These are phyloP conservation scores for Talaromyces sp. DNA, from an alignment of 2,329 filamentous ascomycete species.

Conservation along the genomic window DNA sequence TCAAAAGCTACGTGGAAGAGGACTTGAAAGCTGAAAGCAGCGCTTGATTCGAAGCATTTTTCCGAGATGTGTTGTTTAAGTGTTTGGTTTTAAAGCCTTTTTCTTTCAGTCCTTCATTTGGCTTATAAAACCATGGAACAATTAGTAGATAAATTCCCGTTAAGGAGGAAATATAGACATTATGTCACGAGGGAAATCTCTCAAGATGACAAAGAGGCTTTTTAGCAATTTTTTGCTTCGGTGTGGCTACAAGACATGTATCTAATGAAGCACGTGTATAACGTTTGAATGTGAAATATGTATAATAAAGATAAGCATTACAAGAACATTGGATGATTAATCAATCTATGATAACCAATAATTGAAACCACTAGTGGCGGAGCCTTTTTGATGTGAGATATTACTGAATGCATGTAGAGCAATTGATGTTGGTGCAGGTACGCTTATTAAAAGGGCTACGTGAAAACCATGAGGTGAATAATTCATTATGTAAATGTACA, in stretches of 20 bases:
- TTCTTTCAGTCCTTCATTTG: background rate
- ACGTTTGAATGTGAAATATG: background rate
- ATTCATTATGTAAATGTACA: no score
- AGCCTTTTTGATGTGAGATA: no score
- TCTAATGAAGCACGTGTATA: background rate
- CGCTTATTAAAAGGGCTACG: no score
- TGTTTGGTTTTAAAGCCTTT: background rate
- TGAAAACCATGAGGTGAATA: no score
- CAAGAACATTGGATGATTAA: no score
- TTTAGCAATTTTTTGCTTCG: background rate
- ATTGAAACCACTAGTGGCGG: no score
- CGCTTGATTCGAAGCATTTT: background rate
- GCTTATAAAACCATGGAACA: background rate
- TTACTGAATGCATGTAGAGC: no score
- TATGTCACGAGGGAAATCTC: background rate
- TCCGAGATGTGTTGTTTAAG: background rate
- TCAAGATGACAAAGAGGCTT: background rate
- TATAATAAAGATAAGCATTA: background rate
- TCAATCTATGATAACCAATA: no score
- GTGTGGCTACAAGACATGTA: background rate
- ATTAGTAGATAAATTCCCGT: background rate
- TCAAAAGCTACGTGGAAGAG: constrained; percentile 64
- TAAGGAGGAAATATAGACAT: background rate
- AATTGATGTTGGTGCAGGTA: no score
- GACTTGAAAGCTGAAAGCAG: constrained; percentile 4